Conservation (phyloP, 805 yeast genomes). For the Peterozyma toletana region DNA sequence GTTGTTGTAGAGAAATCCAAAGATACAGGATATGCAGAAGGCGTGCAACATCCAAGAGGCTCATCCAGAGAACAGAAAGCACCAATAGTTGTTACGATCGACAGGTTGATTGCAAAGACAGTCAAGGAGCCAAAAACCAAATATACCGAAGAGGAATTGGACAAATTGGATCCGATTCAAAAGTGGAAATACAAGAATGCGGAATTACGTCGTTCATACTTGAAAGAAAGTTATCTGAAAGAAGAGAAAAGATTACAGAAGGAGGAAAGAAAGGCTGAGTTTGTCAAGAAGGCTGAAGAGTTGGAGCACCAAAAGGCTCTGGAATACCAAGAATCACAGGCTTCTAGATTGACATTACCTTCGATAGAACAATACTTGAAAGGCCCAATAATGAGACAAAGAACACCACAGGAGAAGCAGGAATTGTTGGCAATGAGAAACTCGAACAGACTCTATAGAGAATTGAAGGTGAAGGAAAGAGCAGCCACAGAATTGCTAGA, state of each 20-base stretch:
- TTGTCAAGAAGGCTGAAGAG: slow-evolving; percentile 18
- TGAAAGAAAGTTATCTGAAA: slow-evolving; percentile 46
- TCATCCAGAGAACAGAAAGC: slow-evolving; percentile 49
- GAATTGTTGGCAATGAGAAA: slow-evolving; percentile 50
- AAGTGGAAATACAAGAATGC: slow-evolving; percentile 45
- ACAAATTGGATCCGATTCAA: slow-evolving; percentile 26
- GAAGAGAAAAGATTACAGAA: slow-evolving; percentile 29
- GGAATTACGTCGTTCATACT: slow-evolving; percentile 65
- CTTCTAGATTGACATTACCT: slow-evolving; percentile 67
- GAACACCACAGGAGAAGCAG: slow-evolving; percentile 65
- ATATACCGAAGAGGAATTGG: slow-evolving; percentile 23
- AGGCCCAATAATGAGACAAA: slow-evolving; percentile 64
- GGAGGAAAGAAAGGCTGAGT: slow-evolving; percentile 18
- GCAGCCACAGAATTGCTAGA: slow-evolving; percentile 54
- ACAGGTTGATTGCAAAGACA: slow-evolving; percentile 47
- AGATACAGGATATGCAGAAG: slow-evolving; percentile 65
- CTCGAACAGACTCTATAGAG: slow-evolving; percentile 55
- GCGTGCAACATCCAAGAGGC: slow-evolving; percentile 59
- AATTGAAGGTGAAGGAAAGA: slow-evolving; percentile 43
- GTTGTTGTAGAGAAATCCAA: slow-evolving; percentile 39
- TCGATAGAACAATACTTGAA: slow-evolving; percentile 61
- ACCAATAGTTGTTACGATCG: slow-evolving; percentile 50
- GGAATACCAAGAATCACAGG: slow-evolving; percentile 37
- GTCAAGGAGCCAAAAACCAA: slow-evolving; percentile 37
- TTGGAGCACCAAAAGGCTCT: slow-evolving; percentile 17